Conservation (phyloP, 441 rosid species). For the Sinapis alba region DNA sequence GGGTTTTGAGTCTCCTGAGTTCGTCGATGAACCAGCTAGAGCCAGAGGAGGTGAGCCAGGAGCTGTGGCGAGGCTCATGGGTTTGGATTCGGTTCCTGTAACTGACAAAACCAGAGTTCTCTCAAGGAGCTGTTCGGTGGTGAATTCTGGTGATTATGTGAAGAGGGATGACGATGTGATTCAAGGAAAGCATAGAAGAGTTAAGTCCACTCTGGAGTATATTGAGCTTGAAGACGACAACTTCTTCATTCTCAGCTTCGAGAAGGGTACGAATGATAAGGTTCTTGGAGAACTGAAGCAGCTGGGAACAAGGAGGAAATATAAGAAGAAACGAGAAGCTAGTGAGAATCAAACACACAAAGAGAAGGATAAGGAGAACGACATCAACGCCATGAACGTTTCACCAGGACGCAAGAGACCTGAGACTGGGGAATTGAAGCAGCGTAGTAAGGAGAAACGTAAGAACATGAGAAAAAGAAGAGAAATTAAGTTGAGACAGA, state of each 20-base stretch:
- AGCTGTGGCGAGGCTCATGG: slow-evolving; percentile 79
- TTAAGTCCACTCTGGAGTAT: slow-evolving; percentile 48
- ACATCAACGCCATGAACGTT: slow-evolving; percentile 27
- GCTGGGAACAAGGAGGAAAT: slow-evolving; percentile 20
- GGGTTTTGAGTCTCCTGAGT: slow-evolving; percentile 26
- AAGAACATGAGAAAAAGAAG: slow-evolving; percentile 33
- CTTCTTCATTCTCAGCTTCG: slow-evolving; percentile 67
- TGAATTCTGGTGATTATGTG: slow-evolving; percentile 44
- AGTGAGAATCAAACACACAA: slow-evolving; percentile 18
- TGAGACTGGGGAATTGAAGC: slow-evolving; percentile 26
- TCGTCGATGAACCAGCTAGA: slow-evolving; percentile 1
- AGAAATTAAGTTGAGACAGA: slow-evolving; percentile 22
- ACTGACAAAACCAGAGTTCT: slow-evolving; percentile 11
- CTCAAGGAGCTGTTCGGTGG: slow-evolving; percentile 54
- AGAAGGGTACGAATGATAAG: slow-evolving; percentile 35
- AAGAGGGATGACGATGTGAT: slow-evolving; percentile 29
- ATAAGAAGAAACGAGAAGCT: slow-evolving; percentile 25
- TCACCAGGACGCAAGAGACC: not conserved
- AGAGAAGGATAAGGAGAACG: slow-evolving; percentile 26
- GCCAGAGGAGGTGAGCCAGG: slow-evolving; percentile 45
- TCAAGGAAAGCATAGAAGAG: slow-evolving; percentile 39
- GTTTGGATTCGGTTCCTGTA: slow-evolving; percentile 48
- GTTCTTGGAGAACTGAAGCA: slow-evolving; percentile 41
- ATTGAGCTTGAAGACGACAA: slow-evolving; percentile 70
- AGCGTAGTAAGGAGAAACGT: slow-evolving; percentile 13